Percentiles rank a stretch among this genome's conserved stretches.
Evolutionary conservation across 2,329 filamentous ascomycete genomes (phyloP).

Genomic region (Colletotrichum euphorbiae): DNA sequence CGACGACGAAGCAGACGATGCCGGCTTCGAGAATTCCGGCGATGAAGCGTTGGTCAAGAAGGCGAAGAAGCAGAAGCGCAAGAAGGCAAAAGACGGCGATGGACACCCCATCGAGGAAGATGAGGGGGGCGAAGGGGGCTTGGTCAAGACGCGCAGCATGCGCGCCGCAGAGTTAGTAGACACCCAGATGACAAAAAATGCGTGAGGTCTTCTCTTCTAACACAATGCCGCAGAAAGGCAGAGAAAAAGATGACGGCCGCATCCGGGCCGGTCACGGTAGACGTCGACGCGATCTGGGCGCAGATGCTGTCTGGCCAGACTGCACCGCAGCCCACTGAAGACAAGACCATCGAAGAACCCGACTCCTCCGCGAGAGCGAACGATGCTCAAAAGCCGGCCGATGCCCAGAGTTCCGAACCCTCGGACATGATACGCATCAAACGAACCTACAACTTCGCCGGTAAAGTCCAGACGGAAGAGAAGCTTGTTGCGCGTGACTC

Average conservation of each 20-base stretch:
- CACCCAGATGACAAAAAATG: neutral
- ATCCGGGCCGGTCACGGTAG: slow-evolving; percentile 72
- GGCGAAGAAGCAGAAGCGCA: slow-evolving; percentile 65
- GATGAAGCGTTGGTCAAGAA: slow-evolving; percentile 77
- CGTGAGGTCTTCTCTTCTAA: neutral
- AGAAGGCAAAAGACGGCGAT: slow-evolving; percentile 52
- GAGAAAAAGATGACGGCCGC: slow-evolving; percentile 65
- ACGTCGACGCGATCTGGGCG: slow-evolving; percentile 78
- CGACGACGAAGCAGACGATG: slow-evolving; percentile 54
- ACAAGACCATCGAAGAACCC: slow-evolving; percentile 36
- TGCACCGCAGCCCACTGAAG: slow-evolving; percentile 18
- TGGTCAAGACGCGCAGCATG: slow-evolving; percentile 80
- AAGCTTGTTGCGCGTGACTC: slow-evolving; percentile 75
- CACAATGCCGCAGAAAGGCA: slow-evolving; percentile 58
- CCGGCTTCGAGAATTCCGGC: slow-evolving; percentile 75
- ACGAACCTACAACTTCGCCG: slow-evolving; percentile 80
- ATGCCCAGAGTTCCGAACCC: slow-evolving; percentile 43
- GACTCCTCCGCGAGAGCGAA: neutral
- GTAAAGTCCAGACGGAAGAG: slow-evolving; percentile 77
- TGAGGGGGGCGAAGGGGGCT: slow-evolving; percentile 68
- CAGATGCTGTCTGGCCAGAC: slow-evolving; percentile 67
- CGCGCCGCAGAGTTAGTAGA: slow-evolving; percentile 69
- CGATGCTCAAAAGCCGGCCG: slow-evolving; percentile 28
- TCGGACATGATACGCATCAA: slow-evolving; percentile 71
- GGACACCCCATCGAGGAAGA: slow-evolving; percentile 59